Percentiles rank a stretch among this genome's conserved stretches.
Conservation (phyloP, 148 eudicot genomes). For the Rhododendron ovatum region DNA sequence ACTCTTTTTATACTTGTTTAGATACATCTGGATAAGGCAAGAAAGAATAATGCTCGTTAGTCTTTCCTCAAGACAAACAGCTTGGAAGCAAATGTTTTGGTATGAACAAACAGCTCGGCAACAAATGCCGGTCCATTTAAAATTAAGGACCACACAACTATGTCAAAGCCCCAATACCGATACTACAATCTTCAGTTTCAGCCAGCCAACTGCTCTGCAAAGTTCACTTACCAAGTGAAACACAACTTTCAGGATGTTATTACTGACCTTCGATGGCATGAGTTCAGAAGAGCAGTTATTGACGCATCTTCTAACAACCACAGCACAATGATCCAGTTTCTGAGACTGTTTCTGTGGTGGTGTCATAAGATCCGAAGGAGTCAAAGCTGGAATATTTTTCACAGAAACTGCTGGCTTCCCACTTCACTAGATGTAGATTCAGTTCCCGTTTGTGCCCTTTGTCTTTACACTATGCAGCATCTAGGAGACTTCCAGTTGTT, state of each 20-base stretch:
- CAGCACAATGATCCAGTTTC: neutral
- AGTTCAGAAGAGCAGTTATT: neutral
- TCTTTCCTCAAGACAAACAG: neutral
- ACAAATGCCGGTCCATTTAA: neutral
- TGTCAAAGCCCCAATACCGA: neutral
- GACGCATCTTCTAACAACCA: neutral
- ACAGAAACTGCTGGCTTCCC: neutral
- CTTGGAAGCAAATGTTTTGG: neutral
- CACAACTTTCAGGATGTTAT: neutral
- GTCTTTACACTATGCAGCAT: neutral
- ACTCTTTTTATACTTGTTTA: neutral
- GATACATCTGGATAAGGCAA: slow-evolving; percentile 1
- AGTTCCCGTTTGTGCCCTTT: neutral
- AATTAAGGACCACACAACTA: neutral
- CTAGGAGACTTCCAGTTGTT: neutral
- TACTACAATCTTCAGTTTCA: slow-evolving; percentile 7
- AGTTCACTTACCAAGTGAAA: neutral
- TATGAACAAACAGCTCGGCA: neutral
- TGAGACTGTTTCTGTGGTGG: neutral
- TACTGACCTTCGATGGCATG: neutral
- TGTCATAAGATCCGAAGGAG: neutral
- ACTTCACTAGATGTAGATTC: neutral
- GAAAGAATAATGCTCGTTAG: neutral
- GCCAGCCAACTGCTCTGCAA: neutral
- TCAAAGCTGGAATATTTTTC: neutral